Evolutionary conservation across 169 alveolate species (phyloP), one percentile per base, ranked within the genome.

Genomic region (Cryptosporidium baileyi): DNA sequence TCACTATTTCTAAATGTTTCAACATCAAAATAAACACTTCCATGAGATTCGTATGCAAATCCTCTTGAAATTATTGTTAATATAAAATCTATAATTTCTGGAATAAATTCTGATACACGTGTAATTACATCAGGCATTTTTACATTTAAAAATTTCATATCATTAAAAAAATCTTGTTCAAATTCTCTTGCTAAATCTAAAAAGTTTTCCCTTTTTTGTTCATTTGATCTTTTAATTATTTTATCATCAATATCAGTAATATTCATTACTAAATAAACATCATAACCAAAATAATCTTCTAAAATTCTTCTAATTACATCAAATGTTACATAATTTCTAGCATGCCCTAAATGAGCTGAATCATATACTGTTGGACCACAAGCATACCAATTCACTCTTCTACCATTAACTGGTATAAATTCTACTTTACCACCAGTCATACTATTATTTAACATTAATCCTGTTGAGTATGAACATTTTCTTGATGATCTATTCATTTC

Each of bases 191-290:
- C 96, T 59, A 96, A 88, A 79, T 93, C 97, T 15, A 80, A 85
- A 54, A 88, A 92, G 63, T 80, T 61, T 19, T 80, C 89, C 9
- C 94, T 57, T 43, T 89, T 82, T 32, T 79, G 88, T 60, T 93
- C 95, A 63, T 91, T 92, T 32, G 98, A 92, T 61, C 93, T 89
- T 45, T 90, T 91, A 51, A 97, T 98, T 82, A 97, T 98, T 91
- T 97, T 98, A 91, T 97, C 99, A 81, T 98, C 99, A 43, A 97
- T 96, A 88, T 97, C 99, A 1, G 99, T 98, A 61, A 97, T 98
- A 89, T 98, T 98, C 98, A 97, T 96, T 79, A 96, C 96, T 89
- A 96, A 88, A 88, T 90, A 80, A 6, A 97, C 97, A 82, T 97
- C 98, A 89, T 97, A 97, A 63, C 97, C 96, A 82, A 98, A 96